These are phyloP conservation scores for Penicillium brasilianum DNA, from an alignment of 2,329 filamentous ascomycete species.

Conservation along the genomic window DNA sequence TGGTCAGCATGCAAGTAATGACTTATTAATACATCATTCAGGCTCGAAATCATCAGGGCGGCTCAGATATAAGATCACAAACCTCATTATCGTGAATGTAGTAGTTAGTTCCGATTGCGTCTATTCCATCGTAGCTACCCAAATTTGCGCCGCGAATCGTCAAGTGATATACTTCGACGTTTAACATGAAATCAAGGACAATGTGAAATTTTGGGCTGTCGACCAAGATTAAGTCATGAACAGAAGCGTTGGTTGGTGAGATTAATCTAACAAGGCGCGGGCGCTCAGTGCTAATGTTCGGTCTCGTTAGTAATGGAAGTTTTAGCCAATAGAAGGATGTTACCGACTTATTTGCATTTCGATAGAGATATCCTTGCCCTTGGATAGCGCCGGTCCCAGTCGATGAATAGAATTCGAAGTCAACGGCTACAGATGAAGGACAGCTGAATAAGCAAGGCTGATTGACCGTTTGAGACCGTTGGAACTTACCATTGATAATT, in stretches of 20 bases:
- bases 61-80: not conserved
- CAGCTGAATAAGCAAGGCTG: not conserved
- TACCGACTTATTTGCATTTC: slow-evolving; percentile 36
- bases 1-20: not conserved
- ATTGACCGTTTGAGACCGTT: too few species aligned
- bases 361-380: slow-evolving; percentile 43
- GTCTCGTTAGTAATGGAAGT: not conserved
- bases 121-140: slow-evolving; percentile 47
- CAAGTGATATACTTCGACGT: slow-evolving; percentile 46
- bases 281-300: slow-evolving; percentile 21
- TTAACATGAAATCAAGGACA: slow-evolving; percentile 42
- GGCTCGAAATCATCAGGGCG: not conserved
- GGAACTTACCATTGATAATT: slow-evolving; percentile 36
- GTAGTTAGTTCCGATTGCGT: slow-evolving; percentile 44
- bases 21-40: not conserved
- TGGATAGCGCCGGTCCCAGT: slow-evolving; percentile 42
- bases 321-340: not conserved
- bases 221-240: slow-evolving; percentile 42
- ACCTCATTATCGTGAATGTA: slow-evolving; percentile 45
- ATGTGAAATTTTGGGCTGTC: slow-evolving; percentile 46
- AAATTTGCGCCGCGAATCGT: slow-evolving; percentile 45
- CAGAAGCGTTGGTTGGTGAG: slow-evolving; percentile 31
- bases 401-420: slow-evolving; percentile 45
- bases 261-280: slow-evolving; percentile 33
- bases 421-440: slow-evolving; percentile 28